These are phyloP conservation scores for Prototheca wickerhamii DNA, from an alignment of 163 green algal species.

Conservation along the genomic window DNA sequence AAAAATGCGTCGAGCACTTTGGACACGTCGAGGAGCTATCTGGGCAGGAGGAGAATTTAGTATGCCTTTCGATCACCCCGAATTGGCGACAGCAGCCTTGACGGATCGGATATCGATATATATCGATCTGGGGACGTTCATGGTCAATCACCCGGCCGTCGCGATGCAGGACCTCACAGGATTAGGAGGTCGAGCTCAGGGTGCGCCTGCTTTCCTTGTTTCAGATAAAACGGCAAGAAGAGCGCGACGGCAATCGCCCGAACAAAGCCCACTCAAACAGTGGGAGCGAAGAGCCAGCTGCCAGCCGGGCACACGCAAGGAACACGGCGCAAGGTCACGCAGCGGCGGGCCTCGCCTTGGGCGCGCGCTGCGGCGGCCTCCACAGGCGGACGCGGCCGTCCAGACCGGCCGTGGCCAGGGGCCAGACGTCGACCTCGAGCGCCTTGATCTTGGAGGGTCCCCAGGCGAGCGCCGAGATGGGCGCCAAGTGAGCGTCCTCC, in stretches of 20 bases:
- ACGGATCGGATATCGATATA: too few relatives aligned
- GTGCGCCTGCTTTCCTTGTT: too few relatives aligned
- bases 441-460: conserved; percentile 12
- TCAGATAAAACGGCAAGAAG: too few relatives aligned
- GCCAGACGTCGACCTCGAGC: conserved; percentile 12
- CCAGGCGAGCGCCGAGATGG: conserved; percentile 35
- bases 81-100: too few relatives aligned
- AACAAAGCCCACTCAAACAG: too few relatives aligned
- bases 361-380: conserved; percentile 4
- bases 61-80: background rate
- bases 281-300: background rate
- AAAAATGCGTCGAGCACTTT: background rate
- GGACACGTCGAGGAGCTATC: background rate
- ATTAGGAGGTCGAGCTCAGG: too few relatives aligned
- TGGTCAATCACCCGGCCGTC: too few relatives aligned
- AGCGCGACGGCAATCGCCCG: too few relatives aligned
- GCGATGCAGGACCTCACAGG: too few relatives aligned
- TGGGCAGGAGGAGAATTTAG: background rate
- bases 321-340: background rate
- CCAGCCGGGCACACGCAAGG: background rate
- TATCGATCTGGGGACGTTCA: too few relatives aligned
- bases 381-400: conserved; percentile 52
- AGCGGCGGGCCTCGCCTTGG: background rate
- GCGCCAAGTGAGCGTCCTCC: conserved; percentile 41
- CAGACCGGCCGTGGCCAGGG: conserved; percentile 44